Evolutionary conservation across 768 basidiomycete genomes (phyloP), one percentile per base, ranked within the genome.

Genomic region (Trichaptum fuscoviolaceum): DNA sequence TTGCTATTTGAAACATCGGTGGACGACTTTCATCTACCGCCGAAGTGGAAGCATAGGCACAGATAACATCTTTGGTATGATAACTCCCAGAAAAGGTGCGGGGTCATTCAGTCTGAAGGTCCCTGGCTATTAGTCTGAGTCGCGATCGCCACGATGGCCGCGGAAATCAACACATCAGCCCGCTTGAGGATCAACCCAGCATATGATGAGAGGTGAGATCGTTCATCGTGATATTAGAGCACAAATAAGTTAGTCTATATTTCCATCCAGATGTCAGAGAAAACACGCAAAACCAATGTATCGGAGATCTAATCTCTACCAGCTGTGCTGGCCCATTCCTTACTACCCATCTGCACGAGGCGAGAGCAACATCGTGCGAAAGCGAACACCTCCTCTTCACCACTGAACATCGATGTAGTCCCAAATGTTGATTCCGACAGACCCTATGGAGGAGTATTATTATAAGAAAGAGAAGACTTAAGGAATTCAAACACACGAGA

Each of bases 351-450:
- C 75, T 94, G 86, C 59, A 93, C 90, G 20, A 94, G 79, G 58
- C 93, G 83, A 25, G 91, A 93, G 73, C 92, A 94, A 23, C 96
- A 96, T 36, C 97, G 85, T 12, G 95, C 95, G 75, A 98, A 99
- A 0, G 97, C 97, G 74, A 99, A 99, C 0, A 98, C 75, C 77
- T 99, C 97, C 76, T 99, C 97, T 72, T 99, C 96, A 3, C 96
- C 96, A 0, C 90, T 90, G 74, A 99, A 99, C 80, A 99, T 91
- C 58, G 94, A 90, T 68, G 91, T 93, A 1, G 83, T 81, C 35
- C 94, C 92, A 20, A 96, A 90, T 23, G 84, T 78, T 30, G 94
- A 87, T 25, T 83, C 83, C 0, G 90, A 83, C 0, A 98, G 80
- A 23, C 95, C 95, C 93, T 96, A 69, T 35, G 57, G 30, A 65